Evolutionary conservation across 129 eudicot species (phyloP).

Genomic region (Flaveria ramosissima): DNA sequence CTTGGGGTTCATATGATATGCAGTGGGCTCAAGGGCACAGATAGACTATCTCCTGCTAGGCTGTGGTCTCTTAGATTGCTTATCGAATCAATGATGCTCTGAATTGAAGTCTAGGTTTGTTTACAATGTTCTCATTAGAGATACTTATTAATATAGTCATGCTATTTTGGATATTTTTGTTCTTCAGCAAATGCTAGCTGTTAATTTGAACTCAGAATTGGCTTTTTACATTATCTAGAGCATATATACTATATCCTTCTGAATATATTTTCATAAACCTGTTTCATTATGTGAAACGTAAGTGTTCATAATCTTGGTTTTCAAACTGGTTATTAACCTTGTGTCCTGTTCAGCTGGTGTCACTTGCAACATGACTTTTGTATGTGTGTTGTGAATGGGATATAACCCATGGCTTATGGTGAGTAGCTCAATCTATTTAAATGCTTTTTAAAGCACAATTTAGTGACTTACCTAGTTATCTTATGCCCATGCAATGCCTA

Average conservation of each 20-base stretch:
- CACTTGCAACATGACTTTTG: background rate
- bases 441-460: background rate
- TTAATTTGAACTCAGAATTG: slow-evolving; percentile 23
- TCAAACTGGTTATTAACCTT: too few relatives aligned
- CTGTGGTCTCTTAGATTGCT: slow-evolving; percentile 35
- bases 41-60: slow-evolving; percentile 47
- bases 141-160: slow-evolving; percentile 27
- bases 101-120: slow-evolving; percentile 46
- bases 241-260: too few relatives aligned
- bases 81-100: slow-evolving; percentile 43
- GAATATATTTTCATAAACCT: too few relatives aligned
- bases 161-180: slow-evolving; percentile 30
- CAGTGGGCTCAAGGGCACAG: slow-evolving; percentile 77
- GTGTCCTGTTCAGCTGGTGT: background rate
- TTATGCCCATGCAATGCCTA: background rate
- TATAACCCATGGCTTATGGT: slow-evolving; percentile 4
- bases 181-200: slow-evolving; percentile 30
- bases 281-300: background rate
- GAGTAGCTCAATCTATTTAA: background rate
- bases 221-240: slow-evolving; percentile 1
- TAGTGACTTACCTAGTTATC: background rate
- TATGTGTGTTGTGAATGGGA: background rate
- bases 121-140: slow-evolving; percentile 39
- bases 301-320: background rate
- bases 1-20: slow-evolving; percentile 75